Base-by-base conservation (phyloP, 768 basidiomycete genomes). In the Dacryopinax primogenitus region DNA sequence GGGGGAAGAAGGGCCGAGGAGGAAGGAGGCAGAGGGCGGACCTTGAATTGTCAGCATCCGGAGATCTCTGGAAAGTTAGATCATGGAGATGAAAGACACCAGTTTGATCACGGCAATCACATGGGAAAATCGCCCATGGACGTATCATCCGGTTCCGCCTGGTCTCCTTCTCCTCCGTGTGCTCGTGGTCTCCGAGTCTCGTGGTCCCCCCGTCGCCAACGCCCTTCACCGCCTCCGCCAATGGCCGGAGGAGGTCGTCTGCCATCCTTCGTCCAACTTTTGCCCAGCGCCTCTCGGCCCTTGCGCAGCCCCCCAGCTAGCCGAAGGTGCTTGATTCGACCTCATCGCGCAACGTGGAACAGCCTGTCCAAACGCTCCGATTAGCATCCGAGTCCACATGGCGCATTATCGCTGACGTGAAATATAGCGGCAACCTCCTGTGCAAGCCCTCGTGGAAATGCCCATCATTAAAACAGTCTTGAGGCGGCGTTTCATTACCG, bases 401-500 rank as follows among this genome's bases (percentile, higher is more conserved):
- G 13, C 21, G 51, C 51, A 30, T 21, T 58, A 58, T 30, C 3
- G 51, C 15, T 15, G 30, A 28, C 18, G 13, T 15, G 41, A 9
- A 37, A 37, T 18, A 15, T 23, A 18, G 18, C 41, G 3, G 4
- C 41, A 23, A 15, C 41, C 41, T 37, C 41, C 7, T 44, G 18
- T 44, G 41, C 41, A 15, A 44, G 41, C 41, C 26, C 51, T 58
- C 51, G 23, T 26, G 51, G 30, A 58, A 58, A 28, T 30, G 45
- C 51, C n/a, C 51, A 58, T 32, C 41, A 44, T 44, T 44, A 44
- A 44, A 44, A 44, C n/a, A n/a, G 12, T 13, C 51, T 30, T 23
- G 51, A 58, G 51, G 51, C 45, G 45, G 45, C 41, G 41, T 58
- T 58, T 58, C 51, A 58, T 58, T 58, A 28, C 26, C 36, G 41